phyloP scores from a whole-genome alignment of 2,329 filamentous ascomycete species.

The Zarea fungicola region DNA sequence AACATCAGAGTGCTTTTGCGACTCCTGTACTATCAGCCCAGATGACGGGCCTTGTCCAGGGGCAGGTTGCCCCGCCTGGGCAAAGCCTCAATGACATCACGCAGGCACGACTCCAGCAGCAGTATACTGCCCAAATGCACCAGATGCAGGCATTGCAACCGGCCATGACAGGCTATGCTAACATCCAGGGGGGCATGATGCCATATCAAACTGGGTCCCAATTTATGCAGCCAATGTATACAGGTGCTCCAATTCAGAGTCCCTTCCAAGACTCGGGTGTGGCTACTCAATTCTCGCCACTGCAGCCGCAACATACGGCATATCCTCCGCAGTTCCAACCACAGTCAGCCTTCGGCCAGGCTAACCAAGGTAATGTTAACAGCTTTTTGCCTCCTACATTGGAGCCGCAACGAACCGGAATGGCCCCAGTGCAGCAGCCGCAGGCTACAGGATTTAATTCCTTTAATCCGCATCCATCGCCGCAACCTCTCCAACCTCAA shows the following conservation, averaged over 20 bases:
- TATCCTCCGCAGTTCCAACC: constrained; percentile 42
- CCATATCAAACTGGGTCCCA: constrained; percentile 31
- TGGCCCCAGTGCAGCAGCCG: constrained; percentile 38
- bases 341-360: constrained; percentile 47
- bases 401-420: constrained; percentile 55
- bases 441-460: constrained; percentile 48
- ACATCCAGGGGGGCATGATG: constrained; percentile 26
- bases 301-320: constrained; percentile 61
- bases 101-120: constrained; percentile 61
- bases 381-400: constrained; percentile 53
- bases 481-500: constrained; percentile 42
- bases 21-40: constrained; percentile 76
- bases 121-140: constrained; percentile 46
- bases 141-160: constrained; percentile 35
- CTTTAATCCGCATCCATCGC: constrained; percentile 40
- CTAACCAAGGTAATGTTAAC: constrained; percentile 44
- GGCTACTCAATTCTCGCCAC: constrained; percentile 30
- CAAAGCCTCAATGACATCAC: constrained; percentile 72
- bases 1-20: constrained; percentile 68
- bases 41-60: constrained; percentile 65
- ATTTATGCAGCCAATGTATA: constrained; percentile 47
- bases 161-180: constrained; percentile 30
- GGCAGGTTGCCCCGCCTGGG: constrained; percentile 63
- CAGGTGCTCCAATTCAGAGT: constrained; percentile 36
- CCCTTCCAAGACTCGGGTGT: constrained; percentile 35